Base-by-base conservation (phyloP, 2,329 filamentous ascomycete genomes). In the Penicillium sp. region DNA sequence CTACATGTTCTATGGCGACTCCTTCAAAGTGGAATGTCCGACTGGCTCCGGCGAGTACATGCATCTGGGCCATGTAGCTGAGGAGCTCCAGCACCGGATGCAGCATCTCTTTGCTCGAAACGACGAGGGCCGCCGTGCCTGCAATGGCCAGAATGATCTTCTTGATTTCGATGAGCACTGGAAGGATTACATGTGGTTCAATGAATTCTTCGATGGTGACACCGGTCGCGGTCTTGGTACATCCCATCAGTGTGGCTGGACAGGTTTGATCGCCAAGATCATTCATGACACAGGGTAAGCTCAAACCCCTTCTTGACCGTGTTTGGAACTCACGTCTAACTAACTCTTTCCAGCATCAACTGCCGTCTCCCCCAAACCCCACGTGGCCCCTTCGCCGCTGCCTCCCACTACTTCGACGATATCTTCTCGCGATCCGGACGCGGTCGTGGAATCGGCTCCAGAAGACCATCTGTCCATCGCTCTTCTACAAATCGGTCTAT, bases 201-300 rank as follows among this genome's bases (percentile, higher is more conserved):
- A 96, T 71, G 93, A 97, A 73, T 97, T 95, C 81, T 97, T 97
- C 70, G 93, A 97, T 69, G 93, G 92, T 37, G 92, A 97, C 71
- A 87, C 82, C 49, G 93, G 93, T 14, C 88, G 92, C 63, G 93
- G 94, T 15, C 82, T 97, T 1, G 93, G 93, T 54, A 91, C 93
- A 35, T 93, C 88, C 46, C 94, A 97, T 74, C 94, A 97, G 74
- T 96, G 91, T 69, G 93, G 93, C 48, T 97, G 94, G 93, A 97
- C 93, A 35, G 93, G 93, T 23, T 76, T 97, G 63, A 92, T 97
- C 72, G 93, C 93, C 25, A 92, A 95, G 75, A 89, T 97, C 85
- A 97, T 97, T 57, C 93, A 97, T 67, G 94, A 97, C 69, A 97
- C 93, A 64, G 93, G 92, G 90, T 94, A 86, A 79, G 87, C 77